phyloP scores from a whole-genome alignment of 83 land plant species.

The Picea mariana region DNA sequence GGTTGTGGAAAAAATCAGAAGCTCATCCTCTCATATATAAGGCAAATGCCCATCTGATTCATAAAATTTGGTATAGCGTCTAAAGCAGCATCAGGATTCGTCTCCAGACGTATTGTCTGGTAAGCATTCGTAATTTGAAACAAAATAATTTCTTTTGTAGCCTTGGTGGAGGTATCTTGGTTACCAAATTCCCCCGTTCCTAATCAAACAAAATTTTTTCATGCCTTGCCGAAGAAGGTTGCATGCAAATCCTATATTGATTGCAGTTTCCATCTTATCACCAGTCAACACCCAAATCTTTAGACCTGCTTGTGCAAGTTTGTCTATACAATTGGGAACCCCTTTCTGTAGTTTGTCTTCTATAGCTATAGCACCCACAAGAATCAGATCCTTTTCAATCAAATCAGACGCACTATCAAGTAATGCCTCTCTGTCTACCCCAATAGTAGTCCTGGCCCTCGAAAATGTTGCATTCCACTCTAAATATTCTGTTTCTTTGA shows the following conservation, averaged over 20 bases:
- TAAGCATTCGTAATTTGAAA: slow-evolving; percentile 71
- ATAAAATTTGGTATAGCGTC: too few relatives aligned
- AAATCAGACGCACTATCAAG: slow-evolving; percentile 68
- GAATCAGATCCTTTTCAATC: slow-evolving; percentile 80
- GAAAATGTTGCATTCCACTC: slow-evolving; percentile 67
- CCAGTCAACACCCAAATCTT: slow-evolving; percentile 99
- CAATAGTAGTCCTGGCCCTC: slow-evolving; percentile 77
- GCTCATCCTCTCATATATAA: too few relatives aligned
- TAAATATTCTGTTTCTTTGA: slow-evolving; percentile 70
- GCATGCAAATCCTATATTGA: slow-evolving; percentile 67
- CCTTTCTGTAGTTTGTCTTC: slow-evolving; percentile 96
- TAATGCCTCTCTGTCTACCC: slow-evolving; percentile 61
- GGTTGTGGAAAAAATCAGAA: too few relatives aligned
- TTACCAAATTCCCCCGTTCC: slow-evolving; percentile 28
- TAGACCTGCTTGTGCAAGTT: slow-evolving; percentile 94
- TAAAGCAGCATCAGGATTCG: slow-evolving; percentile 71
- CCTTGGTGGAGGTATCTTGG: slow-evolving; percentile 30
- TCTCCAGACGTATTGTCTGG: slow-evolving; percentile 58
- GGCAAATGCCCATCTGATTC: too few relatives aligned
- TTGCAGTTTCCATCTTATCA: slow-evolving; percentile 98
- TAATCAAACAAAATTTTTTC: slow-evolving; percentile 67
- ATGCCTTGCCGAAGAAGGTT: slow-evolving; percentile 48
- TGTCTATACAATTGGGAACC: slow-evolving; percentile 94
- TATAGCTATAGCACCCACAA: slow-evolving; percentile 94
- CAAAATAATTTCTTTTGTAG: slow-evolving; percentile 59